phyloP scores from a whole-genome alignment of 768 basidiomycete species.

The Tulasnella sp. region DNA sequence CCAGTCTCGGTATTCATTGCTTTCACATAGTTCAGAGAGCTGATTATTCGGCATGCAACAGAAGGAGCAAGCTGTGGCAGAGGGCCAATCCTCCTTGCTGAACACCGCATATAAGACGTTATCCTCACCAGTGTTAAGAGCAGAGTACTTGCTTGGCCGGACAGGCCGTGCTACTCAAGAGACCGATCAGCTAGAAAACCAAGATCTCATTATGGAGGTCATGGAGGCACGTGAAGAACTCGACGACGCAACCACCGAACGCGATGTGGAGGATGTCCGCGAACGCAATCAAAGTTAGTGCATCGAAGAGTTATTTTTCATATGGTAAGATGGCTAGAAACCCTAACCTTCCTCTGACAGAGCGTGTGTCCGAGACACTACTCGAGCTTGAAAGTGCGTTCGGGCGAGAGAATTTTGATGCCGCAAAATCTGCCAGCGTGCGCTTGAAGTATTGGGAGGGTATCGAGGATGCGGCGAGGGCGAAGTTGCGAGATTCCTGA shows the following conservation, averaged over 20 bases:
- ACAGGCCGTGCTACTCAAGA: slow-evolving; percentile 53
- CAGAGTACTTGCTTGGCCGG: slow-evolving; percentile 66
- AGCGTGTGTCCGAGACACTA: slow-evolving; percentile 39
- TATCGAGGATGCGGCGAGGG: slow-evolving; percentile 44
- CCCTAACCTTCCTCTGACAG: too few relatives aligned
- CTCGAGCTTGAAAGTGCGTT: slow-evolving; percentile 40
- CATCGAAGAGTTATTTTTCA: background rate
- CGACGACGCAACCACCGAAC: slow-evolving; percentile 45
- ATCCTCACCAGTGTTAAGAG: slow-evolving; percentile 55
- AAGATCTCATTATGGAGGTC: slow-evolving; percentile 60
- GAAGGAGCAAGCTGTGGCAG: slow-evolving; percentile 51
- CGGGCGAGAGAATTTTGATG: slow-evolving; percentile 41
- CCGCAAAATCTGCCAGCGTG: slow-evolving; percentile 49
- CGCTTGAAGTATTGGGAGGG: slow-evolving; percentile 64
- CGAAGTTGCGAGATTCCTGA: background rate
- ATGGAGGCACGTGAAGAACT: slow-evolving; percentile 72
- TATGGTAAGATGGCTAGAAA: too few relatives aligned
- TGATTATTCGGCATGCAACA: slow-evolving; percentile 23
- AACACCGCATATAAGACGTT: slow-evolving; percentile 78
- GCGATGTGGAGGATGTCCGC: slow-evolving; percentile 42
- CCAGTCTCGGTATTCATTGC: slow-evolving; percentile 27
- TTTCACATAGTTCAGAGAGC: background rate
- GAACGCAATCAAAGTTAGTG: slow-evolving; percentile 49
- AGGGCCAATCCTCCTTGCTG: slow-evolving; percentile 57
- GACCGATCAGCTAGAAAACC: slow-evolving; percentile 60